A percentile compares a stretch with the other conserved stretches of the same genome.
phyloP scores from a whole-genome alignment of 768 basidiomycete genomes.

The Boletellus ananas region DNA sequence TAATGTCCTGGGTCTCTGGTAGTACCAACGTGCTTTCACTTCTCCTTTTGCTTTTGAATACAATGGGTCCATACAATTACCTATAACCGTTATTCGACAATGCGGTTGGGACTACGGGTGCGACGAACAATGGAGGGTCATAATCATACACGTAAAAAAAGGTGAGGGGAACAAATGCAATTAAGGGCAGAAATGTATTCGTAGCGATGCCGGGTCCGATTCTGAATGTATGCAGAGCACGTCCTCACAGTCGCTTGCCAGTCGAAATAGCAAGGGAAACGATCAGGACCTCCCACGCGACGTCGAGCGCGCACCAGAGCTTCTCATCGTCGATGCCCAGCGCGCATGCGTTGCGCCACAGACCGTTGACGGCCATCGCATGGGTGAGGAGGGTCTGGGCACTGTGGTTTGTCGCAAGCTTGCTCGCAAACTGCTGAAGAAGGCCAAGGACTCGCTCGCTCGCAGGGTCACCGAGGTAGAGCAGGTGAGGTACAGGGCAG shows the following conservation, averaged over 20 bases:
- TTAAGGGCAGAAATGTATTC: conserved; percentile 4
- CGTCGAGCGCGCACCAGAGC: conserved; percentile 46
- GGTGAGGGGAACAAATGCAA: not conserved
- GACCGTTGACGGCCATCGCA: conserved; percentile 37
- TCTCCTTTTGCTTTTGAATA: too few relatives aligned
- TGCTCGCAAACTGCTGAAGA: conserved; percentile 15
- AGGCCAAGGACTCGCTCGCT: conserved; percentile 9
- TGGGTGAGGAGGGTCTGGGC: conserved; percentile 34
- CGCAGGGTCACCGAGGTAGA: conserved; percentile 24
- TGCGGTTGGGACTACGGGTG: too few relatives aligned
- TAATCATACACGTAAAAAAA: conserved; percentile 24
- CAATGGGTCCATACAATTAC: too few relatives aligned
- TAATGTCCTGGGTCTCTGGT: too few relatives aligned
- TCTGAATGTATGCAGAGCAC: not conserved
- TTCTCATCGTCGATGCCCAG: conserved; percentile 47
- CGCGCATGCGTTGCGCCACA: conserved; percentile 50
- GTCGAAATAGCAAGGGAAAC: conserved; percentile 35
- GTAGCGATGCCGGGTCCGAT: conserved; percentile 13
- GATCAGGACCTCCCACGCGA: conserved; percentile 48
- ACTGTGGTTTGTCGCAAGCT: conserved; percentile 12
- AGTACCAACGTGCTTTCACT: too few relatives aligned
- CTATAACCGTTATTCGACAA: too few relatives aligned
- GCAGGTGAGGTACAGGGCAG: conserved; percentile 22
- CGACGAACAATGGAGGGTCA: not conserved
- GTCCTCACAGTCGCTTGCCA: conserved; percentile 17